Evolutionary conservation across 495 filamentous ascomycete species (phyloP).

Genomic region (Aspergillus conjunctus): DNA sequence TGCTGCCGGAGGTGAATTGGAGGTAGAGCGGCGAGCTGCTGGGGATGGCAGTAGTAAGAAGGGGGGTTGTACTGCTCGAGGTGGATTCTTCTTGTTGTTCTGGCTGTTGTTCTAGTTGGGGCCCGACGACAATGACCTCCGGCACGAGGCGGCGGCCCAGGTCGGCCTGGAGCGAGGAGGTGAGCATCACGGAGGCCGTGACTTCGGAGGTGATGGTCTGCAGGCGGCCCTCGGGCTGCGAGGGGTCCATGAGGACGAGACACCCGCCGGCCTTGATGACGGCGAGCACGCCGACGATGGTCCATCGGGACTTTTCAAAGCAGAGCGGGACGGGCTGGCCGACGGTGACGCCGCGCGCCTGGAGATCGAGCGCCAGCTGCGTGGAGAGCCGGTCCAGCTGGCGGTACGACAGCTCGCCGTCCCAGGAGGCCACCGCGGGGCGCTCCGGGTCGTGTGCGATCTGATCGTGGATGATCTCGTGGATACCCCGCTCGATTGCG

Average conservation of each 20-base stretch:
- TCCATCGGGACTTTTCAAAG: not conserved
- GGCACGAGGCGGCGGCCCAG: not conserved
- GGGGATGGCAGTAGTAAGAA: not conserved
- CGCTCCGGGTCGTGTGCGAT: not conserved
- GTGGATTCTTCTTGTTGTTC: no score
- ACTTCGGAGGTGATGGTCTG: not conserved
- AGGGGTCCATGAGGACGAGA: not conserved
- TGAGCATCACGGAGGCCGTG: not conserved
- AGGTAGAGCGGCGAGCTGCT: not conserved
- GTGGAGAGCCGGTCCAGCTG: not conserved
- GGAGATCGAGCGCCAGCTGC: not conserved
- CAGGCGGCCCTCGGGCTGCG: not conserved
- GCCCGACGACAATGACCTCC: not conserved
- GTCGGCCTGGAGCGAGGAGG: not conserved
- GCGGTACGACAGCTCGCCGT: not conserved
- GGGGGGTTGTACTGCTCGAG: no score
- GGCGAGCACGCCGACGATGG: not conserved
- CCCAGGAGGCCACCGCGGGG: not conserved
- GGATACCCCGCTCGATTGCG: not conserved
- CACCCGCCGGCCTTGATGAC: not conserved
- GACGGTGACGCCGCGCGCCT: not conserved
- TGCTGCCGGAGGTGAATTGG: slow-evolving; percentile 40
- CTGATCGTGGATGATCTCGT: not conserved
- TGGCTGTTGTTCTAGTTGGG: not conserved
- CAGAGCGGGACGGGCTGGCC: not conserved